Base-by-base conservation (phyloP, 2,329 filamentous ascomycete genomes). In the Calonectria pseudoturangicola region DNA sequence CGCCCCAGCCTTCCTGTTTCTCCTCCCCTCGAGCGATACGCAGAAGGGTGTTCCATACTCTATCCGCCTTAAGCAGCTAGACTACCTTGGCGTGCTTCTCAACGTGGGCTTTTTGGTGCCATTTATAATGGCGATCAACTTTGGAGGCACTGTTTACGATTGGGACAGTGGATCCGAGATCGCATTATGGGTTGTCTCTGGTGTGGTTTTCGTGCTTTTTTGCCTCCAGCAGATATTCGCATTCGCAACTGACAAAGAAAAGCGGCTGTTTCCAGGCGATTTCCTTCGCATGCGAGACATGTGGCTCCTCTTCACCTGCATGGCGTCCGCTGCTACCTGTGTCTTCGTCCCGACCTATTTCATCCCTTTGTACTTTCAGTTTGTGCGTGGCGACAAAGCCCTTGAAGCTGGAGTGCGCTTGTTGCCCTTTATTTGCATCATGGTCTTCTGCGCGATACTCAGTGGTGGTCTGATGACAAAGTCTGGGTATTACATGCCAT, bases 161-260 rank as follows among this genome's bases (percentile, higher is more conserved):
- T 92, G 90, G 90, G 81, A 81, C 27, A 84, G 81, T 5, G 83
- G 82, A 0, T 79, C 82, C 0, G 83, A 85, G n/a, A 89, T 91
- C 60, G 83, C 83, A 0, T 81, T 87, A 3, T 89, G 89, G 76
- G 82, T 87, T n/a, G 77, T 88, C 1, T 87, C 86, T 21, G 87
- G 82, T 0, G 73, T 88, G 1, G 74, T 87, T 0, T 78, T 88
- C 30, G 74, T 87, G 25, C 72, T 81, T 9, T 91, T 90, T 75
- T 71, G 75, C 2, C 12, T 87, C 1, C 88, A 89, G 67, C 90
- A 63, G 25, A n/a, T n/a, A 7, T 63, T 63, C 21, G 27, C 39
- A 18, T 28, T 63, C 15, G 27, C 25, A 16, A 63, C 39, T 10
- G 13, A 3, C 41, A 28, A 43, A 10, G 39, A 25, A 6, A 43